Percentiles rank a stretch among this genome's conserved stretches.
Evolutionary conservation across 441 rosid species (phyloP).

Genomic region (Brassica balearica): DNA sequence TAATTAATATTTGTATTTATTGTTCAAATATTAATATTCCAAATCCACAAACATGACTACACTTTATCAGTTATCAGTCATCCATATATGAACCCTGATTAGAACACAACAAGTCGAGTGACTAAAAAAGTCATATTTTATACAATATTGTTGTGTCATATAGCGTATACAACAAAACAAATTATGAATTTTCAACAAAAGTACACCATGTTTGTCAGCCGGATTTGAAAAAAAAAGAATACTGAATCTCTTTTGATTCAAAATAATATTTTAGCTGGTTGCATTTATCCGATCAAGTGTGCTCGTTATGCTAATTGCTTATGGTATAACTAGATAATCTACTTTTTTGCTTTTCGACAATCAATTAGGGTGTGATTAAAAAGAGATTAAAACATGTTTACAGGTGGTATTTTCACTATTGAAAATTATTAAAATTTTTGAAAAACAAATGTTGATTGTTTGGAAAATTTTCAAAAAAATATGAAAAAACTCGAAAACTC

Average conservation of each 20-base stretch:
- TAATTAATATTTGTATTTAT: no score
- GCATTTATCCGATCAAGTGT: not conserved
- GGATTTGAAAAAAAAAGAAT: not conserved
- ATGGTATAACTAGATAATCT: not conserved
- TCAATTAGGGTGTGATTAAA: not conserved
- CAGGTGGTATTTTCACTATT: not conserved
- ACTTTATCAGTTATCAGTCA: not conserved
- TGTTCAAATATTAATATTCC: not conserved
- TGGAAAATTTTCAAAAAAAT: not conserved
- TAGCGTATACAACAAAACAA: not conserved
- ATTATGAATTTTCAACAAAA: not conserved
- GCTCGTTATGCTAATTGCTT: not conserved
- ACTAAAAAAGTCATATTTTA: not conserved
- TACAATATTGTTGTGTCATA: not conserved
- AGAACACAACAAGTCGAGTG: not conserved
- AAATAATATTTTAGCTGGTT: not conserved
- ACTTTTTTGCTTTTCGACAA: not conserved
- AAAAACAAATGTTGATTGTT: not conserved
- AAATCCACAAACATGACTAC: not conserved
- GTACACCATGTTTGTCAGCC: constrained; percentile 1
- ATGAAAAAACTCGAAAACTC: not conserved
- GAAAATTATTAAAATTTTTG: no score
- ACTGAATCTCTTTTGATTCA: not conserved
- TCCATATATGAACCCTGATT: not conserved
- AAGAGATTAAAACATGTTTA: not conserved